Base-by-base conservation (phyloP, 202 grass and related monocot species). In the Thinopyrum obtusiflorum region DNA sequence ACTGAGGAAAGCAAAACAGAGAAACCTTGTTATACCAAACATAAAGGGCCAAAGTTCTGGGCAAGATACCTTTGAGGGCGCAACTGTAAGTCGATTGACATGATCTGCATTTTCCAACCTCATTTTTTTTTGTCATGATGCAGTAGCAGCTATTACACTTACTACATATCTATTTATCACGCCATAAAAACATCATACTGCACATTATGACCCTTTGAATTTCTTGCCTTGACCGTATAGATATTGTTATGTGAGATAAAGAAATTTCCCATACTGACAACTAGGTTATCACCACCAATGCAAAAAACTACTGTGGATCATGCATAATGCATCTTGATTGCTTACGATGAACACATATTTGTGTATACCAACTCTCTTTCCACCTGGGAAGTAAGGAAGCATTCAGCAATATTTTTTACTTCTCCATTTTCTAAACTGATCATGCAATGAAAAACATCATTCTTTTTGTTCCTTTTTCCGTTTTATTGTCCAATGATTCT, bases 21-120 rank as follows among this genome's bases (percentile, higher is more conserved):
- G 70, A 88, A 92, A 95, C 68, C 96, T 98, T 86, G 93, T 98
- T 69, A 92, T 98, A 89, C 96, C 96, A 85, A 98, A 98, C 89
- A 92, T 94, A 51, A 98, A 94, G 85, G 93, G 93, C 57, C 96
- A 98, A 88, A 88, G 72, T 23, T 98, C 96, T 61, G 89, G 66
- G 76, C 93, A 94, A 89, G 96, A 98, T 85, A 89, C 72, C 60
- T 98, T 95, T 89, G 96, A 98, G 83, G 95, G 96, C 31, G 96
- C 93, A 95, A 98, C 96, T 89, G 96, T 98, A 95, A 91, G 96
- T 98, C 83, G 35, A 32, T 81, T 32, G 44, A 73, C 44, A 20
- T 79, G 32, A 80, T 65, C 28, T 82, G 49, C 37, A 61, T 61
- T 81, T 78, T 25, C 70, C 4, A 61, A 67, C n/a, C 60, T 51